Evolutionary conservation across 495 filamentous ascomycete genomes (phyloP).

Genomic region (Aspergillus homomorphus): DNA sequence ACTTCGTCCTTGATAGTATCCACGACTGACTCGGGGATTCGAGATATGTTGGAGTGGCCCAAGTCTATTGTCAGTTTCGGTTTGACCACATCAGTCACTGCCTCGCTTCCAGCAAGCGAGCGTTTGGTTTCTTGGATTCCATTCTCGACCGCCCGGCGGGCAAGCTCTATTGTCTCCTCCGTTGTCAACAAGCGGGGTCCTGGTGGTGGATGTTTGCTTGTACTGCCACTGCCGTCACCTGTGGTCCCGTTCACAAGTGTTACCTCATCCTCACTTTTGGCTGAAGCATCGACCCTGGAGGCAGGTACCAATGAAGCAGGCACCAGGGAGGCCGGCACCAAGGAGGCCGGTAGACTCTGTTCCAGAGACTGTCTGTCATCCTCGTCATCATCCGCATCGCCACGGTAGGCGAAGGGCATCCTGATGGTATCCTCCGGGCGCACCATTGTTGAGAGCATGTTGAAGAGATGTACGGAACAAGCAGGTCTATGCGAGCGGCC

Average conservation of each 20-base stretch:
- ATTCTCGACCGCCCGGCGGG: slow-evolving; percentile 61
- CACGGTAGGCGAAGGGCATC: slow-evolving; percentile 33
- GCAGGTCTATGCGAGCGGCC: slow-evolving; percentile 3
- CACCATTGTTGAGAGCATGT: slow-evolving; percentile 40
- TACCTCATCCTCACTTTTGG: slow-evolving; percentile 31
- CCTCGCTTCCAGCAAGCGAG: slow-evolving; percentile 64
- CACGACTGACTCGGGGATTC: slow-evolving; percentile 82
- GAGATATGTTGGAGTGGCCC: slow-evolving; percentile 74
- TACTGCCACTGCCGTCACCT: slow-evolving; percentile 22
- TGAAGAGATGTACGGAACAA: slow-evolving; percentile 4
- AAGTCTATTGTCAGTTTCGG: slow-evolving; percentile 85
- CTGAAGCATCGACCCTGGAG: slow-evolving; percentile 29
- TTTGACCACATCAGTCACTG: slow-evolving; percentile 65
- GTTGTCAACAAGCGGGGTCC: slow-evolving; percentile 31
- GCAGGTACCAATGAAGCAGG: not conserved
- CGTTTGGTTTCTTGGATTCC: slow-evolving; percentile 67
- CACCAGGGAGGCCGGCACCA: slow-evolving; percentile 10
- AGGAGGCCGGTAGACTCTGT: slow-evolving; percentile 20
- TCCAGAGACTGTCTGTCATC: slow-evolving; percentile 24
- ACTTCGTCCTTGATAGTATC: slow-evolving; percentile 91
- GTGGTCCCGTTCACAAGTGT: slow-evolving; percentile 32
- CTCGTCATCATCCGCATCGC: slow-evolving; percentile 36
- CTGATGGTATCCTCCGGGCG: slow-evolving; percentile 41
- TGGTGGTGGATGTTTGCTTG: slow-evolving; percentile 22
- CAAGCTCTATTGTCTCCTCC: slow-evolving; percentile 54